A percentile compares a stretch with the other conserved stretches of the same genome.
Evolutionary conservation across 2,329 filamentous ascomycete species (phyloP).

Genomic region (Cladobotryum protrusum): DNA sequence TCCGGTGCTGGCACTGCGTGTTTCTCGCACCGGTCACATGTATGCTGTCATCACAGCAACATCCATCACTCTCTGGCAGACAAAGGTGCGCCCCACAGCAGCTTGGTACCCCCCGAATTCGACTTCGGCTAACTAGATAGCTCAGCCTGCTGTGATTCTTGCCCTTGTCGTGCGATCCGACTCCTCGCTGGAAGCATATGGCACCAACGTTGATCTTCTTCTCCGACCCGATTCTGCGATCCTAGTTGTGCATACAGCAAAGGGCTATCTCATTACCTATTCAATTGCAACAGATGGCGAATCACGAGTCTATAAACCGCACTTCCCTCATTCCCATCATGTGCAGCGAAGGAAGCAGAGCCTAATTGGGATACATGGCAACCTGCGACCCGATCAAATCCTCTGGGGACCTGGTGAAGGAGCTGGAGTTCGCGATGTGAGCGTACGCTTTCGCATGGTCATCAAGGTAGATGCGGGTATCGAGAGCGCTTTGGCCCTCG

Average conservation of each 20-base stretch:
- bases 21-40: conserved; percentile 71
- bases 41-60: conserved; percentile 85
- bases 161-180: conserved; percentile 78
- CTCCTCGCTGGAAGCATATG: conserved; percentile 75
- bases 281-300: conserved; percentile 79
- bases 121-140: conserved; percentile 9
- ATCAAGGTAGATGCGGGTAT: conserved; percentile 98
- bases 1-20: conserved; percentile 65
- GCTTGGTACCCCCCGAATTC: not conserved
- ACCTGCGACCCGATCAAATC: conserved; percentile 53
- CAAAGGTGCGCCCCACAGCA: conserved; percentile 57
- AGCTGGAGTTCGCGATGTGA: conserved; percentile 75
- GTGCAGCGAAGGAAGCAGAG: conserved; percentile 56
- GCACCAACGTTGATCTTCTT: conserved; percentile 75
- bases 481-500: conserved; percentile 75
- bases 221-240: conserved; percentile 89
- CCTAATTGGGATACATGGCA: conserved; percentile 51
- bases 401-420: conserved; percentile 76
- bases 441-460: conserved; percentile 90
- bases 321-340: conserved; percentile 64
- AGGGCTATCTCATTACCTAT: conserved; percentile 90
- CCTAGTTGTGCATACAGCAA: conserved; percentile 78
- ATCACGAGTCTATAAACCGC: conserved; percentile 76
- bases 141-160: conserved; percentile 78
- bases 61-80: conserved; percentile 93